phyloP scores from a whole-genome alignment of 2,329 filamentous ascomycete genomes.

The Parasarocladium wereldwijsianum region DNA sequence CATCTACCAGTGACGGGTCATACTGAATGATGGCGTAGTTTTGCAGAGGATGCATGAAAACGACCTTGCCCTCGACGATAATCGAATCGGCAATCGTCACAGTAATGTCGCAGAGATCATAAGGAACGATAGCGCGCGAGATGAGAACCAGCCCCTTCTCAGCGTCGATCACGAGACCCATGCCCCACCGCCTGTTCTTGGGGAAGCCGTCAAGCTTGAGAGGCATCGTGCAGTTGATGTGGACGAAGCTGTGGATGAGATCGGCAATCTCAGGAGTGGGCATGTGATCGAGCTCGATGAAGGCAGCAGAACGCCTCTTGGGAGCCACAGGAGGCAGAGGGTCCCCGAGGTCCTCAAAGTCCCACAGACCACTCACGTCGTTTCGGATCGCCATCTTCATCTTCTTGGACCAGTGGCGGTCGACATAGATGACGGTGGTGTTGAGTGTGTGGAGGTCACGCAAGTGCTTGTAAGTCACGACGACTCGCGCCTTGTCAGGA shows the following conservation, averaged over 20 bases:
- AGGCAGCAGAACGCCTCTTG: conserved; percentile 65
- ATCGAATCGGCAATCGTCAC: conserved; percentile 95
- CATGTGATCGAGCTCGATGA: conserved; percentile 82
- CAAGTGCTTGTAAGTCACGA: conserved; percentile 91
- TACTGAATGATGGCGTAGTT: conserved; percentile 96
- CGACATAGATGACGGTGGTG: conserved; percentile 82
- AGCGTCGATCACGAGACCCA: conserved; percentile 93
- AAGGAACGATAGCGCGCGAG: conserved; percentile 85
- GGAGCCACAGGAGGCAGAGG: conserved; percentile 61
- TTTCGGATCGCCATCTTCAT: conserved; percentile 90
- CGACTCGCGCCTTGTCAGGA: conserved; percentile 68
- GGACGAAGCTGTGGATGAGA: conserved; percentile 86
- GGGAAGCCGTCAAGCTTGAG: conserved; percentile 97
- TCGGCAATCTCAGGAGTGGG: conserved; percentile 84
- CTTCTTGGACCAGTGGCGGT: conserved; percentile 90
- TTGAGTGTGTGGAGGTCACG: conserved; percentile 88
- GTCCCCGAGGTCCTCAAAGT: conserved; percentile 76
- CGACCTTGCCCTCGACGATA: conserved; percentile 81
- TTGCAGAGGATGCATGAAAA: conserved; percentile 91
- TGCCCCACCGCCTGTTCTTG: conserved; percentile 83
- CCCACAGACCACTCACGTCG: conserved; percentile 82
- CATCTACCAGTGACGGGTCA: conserved; percentile 83
- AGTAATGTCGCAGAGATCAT: conserved; percentile 91
- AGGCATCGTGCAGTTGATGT: conserved; percentile 84
- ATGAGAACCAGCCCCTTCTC: conserved; percentile 91